phyloP scores from a whole-genome alignment of 2,329 filamentous ascomycete species.

The Pestalotiopsis sp. region DNA sequence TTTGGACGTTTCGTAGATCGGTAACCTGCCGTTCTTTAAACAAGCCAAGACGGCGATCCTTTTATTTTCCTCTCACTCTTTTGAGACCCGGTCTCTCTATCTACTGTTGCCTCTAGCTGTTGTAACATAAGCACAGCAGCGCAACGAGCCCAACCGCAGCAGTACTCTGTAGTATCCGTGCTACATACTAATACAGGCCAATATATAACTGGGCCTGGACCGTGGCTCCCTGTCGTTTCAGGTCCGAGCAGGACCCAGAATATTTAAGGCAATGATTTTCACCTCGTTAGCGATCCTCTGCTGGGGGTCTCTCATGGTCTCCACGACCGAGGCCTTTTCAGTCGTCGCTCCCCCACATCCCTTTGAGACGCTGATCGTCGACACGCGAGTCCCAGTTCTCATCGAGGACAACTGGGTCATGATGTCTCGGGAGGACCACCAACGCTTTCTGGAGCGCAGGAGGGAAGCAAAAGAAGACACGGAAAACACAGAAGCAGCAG shows the following conservation, averaged over 20 bases:
- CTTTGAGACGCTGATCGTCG: conserved; percentile 37
- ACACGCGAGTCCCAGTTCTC: conserved; percentile 37
- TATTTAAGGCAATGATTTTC: conserved; percentile 35
- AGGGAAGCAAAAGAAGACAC: conserved; percentile 5
- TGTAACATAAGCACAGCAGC: background rate
- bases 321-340: conserved; percentile 27
- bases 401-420: conserved; percentile 39
- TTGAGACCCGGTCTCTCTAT: background rate
- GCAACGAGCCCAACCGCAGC: background rate
- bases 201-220: conserved; percentile 19
- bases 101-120: background rate
- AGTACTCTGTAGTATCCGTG: background rate
- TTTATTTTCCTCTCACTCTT: background rate
- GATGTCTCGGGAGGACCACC: conserved; percentile 38
- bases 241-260: conserved; percentile 22
- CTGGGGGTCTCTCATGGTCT: conserved; percentile 21
- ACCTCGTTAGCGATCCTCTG: conserved; percentile 27
- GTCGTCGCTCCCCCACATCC: conserved; percentile 27
- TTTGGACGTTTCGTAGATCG: conserved; percentile 25
- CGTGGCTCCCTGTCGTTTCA: conserved; percentile 28
- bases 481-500: background rate
- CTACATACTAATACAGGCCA: conserved; percentile 17
- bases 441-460: conserved; percentile 26
- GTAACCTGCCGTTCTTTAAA: conserved; percentile 24
- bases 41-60: conserved; percentile 19